Evolutionary conservation across 2,329 filamentous ascomycete genomes (phyloP), one percentile per base, ranked within the genome.

Genomic region (Calonectria naviculata): DNA sequence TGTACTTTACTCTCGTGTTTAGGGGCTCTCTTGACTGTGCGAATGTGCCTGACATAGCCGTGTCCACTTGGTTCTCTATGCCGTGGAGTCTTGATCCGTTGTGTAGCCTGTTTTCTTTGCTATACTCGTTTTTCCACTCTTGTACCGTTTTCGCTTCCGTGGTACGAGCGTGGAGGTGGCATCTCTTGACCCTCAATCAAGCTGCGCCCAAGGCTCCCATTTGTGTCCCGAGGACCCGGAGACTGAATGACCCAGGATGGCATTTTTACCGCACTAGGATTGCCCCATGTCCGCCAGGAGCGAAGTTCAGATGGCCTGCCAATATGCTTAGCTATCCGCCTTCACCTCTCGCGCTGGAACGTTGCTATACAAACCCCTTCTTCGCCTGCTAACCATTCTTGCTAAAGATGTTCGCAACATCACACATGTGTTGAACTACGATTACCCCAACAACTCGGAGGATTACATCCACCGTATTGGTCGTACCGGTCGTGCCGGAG

Each of bases 371-470:
- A 81, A 79, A 81, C 81, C 77, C 76, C 80, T 83, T 85, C 84
- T 82, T 88, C 87, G 87, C 86, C 88, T 90, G 88, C 95, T 97
- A 97, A 97, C 94, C 89, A 91, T 85, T 89, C 84, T 87, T 82
- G 81, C 71, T 82, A 83, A 98, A 98, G 97, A 99, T 93, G 97
- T 99, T 89, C 96, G 95, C 88, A 97, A 99, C 91, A 99, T 99
- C 89, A 98, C 97, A 87, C 97, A 99, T 89, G 97, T 99, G 87
- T 91, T 99, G 88, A 98, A 98, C 92, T 98, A 98, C 94, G 97
- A 98, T 85, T 98, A 98, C 87, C 96, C 96, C 85, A 98, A 98
- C 89, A 98, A 98, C 87, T 92, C 97, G 81, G 97, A 99, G 88
- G 96, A 98, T 83, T 98, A 98, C 82, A 97, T 98, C 79, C 97